Conservation (phyloP, 768 basidiomycete genomes). For the Suillus americanus region DNA sequence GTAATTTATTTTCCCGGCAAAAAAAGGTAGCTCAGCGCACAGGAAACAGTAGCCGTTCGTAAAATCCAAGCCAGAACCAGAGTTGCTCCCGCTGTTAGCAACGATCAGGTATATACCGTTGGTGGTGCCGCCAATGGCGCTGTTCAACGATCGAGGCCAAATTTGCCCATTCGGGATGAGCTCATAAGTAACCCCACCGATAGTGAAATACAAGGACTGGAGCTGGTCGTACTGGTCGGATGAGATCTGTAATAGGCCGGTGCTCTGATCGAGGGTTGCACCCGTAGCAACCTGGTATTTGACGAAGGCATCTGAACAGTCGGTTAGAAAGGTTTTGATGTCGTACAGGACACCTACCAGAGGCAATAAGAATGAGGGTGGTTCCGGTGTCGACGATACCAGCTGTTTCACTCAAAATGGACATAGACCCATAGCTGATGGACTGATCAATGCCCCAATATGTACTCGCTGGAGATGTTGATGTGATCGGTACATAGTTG, state of each 20-base stretch:
- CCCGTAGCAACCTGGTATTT: conserved; percentile 26
- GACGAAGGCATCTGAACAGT: conserved; percentile 23
- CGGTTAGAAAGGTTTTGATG: conserved; percentile 22
- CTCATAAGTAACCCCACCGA: conserved; percentile 20
- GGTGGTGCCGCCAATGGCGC: conserved; percentile 24
- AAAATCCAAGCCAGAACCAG: too few species aligned
- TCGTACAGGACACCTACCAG: neutral
- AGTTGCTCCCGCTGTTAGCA: too few species aligned
- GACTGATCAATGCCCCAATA: conserved; percentile 35
- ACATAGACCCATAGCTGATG: conserved; percentile 23
- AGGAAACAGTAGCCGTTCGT: conserved; percentile 15
- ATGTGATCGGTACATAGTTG: conserved; percentile 25
- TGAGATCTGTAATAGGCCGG: conserved; percentile 30
- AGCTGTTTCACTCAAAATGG: conserved; percentile 16
- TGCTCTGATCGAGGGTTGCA: conserved; percentile 20
- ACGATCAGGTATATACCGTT: conserved; percentile 29
- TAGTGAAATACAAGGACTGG: conserved; percentile 24
- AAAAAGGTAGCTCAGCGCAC: conserved; percentile 39
- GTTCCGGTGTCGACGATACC: conserved; percentile 29
- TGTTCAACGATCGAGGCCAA: conserved; percentile 34
- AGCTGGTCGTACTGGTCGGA: conserved; percentile 23
- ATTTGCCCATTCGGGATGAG: conserved; percentile 30
- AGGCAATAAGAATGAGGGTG: conserved; percentile 21
- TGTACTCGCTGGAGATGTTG: conserved; percentile 16
- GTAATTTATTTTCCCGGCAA: neutral